Percentiles rank a stretch among this genome's conserved stretches.
Conservation (phyloP, 2,329 filamentous ascomycete genomes). For the Aspergillus neoniger region DNA sequence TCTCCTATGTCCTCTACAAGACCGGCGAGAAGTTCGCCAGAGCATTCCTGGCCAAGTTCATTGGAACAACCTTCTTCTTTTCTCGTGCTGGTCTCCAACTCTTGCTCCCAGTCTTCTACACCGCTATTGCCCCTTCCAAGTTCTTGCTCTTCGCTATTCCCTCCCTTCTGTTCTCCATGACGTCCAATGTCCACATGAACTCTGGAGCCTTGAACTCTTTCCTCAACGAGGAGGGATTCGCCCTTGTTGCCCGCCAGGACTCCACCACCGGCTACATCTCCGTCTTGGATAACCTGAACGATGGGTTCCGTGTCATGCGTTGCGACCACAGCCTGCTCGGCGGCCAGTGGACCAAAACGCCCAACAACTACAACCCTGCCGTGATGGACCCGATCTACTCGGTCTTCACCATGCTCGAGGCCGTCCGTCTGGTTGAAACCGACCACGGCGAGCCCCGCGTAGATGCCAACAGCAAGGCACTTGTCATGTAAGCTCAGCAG, state of each 20-base stretch:
- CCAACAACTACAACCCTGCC: conserved; percentile 52
- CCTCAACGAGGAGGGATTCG: conserved; percentile 67
- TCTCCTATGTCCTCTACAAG: conserved; percentile 67
- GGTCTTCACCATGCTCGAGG: conserved; percentile 94
- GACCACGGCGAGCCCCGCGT: conserved; percentile 41
- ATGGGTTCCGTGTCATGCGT: conserved; percentile 77
- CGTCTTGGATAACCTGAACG: conserved; percentile 72
- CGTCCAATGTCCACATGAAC: conserved; percentile 73
- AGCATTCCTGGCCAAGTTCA: conserved; percentile 48
- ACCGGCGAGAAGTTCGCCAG: conserved; percentile 46
- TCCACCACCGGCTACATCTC: conserved; percentile 91
- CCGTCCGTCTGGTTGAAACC: conserved; percentile 75
- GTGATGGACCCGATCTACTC: conserved; percentile 87
- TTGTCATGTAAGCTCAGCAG: conserved; percentile 71
- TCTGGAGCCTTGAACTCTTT: conserved; percentile 66
- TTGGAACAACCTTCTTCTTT: conserved; percentile 65
- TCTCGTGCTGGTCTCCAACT: conserved; percentile 74
- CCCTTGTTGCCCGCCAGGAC: conserved; percentile 77
- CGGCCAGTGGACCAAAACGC: conserved; percentile 75
- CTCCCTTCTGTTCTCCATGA: conserved; percentile 63
- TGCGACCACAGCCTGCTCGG: conserved; percentile 94
- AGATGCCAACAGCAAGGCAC: conserved; percentile 71
- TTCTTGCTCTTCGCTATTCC: conserved; percentile 68
- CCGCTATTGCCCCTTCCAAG: conserved; percentile 68
- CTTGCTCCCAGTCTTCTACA: conserved; percentile 65